Conservation (phyloP, 108 stramenopile species). For the Nitzschia palea region DNA sequence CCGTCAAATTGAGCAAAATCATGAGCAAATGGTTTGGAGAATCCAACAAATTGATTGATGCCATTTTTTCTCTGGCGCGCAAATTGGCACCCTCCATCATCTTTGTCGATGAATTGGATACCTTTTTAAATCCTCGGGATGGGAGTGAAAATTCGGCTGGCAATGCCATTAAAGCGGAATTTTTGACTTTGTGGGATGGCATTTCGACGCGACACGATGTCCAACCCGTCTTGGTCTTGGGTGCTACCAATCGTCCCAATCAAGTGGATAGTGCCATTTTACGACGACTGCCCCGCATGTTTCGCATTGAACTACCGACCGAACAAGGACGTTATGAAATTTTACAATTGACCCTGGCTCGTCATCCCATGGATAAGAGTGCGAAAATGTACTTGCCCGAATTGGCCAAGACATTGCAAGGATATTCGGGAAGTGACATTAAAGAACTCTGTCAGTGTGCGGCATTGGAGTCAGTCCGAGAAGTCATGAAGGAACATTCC, state of each 20-base stretch:
- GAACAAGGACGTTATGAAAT: conserved; percentile 73
- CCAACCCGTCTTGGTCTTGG: conserved; percentile 85
- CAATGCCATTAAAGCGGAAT: conserved; percentile 89
- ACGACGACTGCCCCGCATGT: conserved; percentile 90
- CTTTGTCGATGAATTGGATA: conserved; percentile 98
- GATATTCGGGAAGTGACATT: conserved; percentile 94
- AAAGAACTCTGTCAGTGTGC: conserved; percentile 95
- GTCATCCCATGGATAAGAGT: conserved; percentile 40
- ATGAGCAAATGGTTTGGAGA: conserved; percentile 99
- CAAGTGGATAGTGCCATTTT: conserved; percentile 94
- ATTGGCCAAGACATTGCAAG: conserved; percentile 66
- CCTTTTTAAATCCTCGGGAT: conserved; percentile 83
- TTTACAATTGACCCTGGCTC: conserved; percentile 71
- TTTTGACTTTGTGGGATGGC: conserved; percentile 97
- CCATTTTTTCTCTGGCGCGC: conserved; percentile 88
- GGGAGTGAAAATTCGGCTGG: conserved; percentile 69
- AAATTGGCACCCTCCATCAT: conserved; percentile 94
- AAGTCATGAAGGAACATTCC: conserved; percentile 69
- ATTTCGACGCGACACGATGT: conserved; percentile 24
- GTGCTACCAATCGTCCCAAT: conserved; percentile 94
- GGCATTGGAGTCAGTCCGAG: conserved; percentile 84
- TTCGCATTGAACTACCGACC: conserved; percentile 81
- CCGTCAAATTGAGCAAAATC: conserved; percentile 85
- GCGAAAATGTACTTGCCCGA: conserved; percentile 54
- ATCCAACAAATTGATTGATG: conserved; percentile 90